Evolutionary conservation across 768 basidiomycete genomes (phyloP), one percentile per base, ranked within the genome.

Genomic region (Trametes meyenii): DNA sequence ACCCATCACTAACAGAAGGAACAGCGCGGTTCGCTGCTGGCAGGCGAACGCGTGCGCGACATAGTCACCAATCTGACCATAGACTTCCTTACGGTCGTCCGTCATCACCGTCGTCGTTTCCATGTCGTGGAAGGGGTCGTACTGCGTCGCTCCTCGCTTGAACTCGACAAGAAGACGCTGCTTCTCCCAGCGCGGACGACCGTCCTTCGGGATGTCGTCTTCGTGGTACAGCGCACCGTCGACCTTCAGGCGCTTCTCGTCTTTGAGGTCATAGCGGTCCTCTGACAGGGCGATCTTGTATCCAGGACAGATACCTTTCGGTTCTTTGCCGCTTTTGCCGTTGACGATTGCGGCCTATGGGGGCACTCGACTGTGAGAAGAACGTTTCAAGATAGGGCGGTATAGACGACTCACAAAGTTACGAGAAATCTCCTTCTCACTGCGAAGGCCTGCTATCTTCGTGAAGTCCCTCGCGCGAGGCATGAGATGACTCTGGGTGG

Each of bases 21-120:
- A 51, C 42, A 56, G 29, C 1, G 48, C 46, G 14, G 48, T 55
- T 26, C 60, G 60, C 0, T 55, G 60, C 23, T 50, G 53, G 19
- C 21, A 23, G 8, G 26, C 21, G 48, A 55, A 35, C 2, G 48
- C 56, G 16, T 36, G 10, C 5, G 50, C 50, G 35, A 50, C 19
- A 35, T 50, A 19, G 33, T n/a, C 8, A 1, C 24, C 45, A 8
- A 33, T 8, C 29, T 33, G 29, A 8, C 29, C 29, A 8, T 33
- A 33, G 8, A 33, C 29, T 33, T 33, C 29, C 8, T 33, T 8
- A 21, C 45, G 23, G 12, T 19, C 45, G 21, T 46, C 45, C 13
- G 29, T 46, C 45, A 23, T 29, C 16, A 12, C 26, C 4, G 11
- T 5, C 14, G 26, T 16, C 26, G 17, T 16, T 11, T 50, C 48